Base-by-base conservation (phyloP, 495 filamentous ascomycete genomes). In the Neurospora sp. region DNA sequence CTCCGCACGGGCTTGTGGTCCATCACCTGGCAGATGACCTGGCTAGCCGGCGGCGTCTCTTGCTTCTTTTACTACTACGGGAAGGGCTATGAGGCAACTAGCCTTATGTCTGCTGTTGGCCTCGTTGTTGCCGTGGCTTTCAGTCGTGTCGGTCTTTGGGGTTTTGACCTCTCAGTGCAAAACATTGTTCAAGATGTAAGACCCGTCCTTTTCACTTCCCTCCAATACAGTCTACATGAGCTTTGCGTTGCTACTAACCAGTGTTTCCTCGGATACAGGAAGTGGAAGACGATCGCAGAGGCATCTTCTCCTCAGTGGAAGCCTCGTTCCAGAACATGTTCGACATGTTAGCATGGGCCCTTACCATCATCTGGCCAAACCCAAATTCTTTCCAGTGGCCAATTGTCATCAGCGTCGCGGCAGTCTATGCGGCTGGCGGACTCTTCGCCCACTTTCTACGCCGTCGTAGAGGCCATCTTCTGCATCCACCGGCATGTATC, bases 81-180 rank as follows among this genome's bases (percentile, higher is more conserved):
- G 6, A 74, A 39, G 20, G 70, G 71, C 10, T 7, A 3, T 41
- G 68, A 71, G 8, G 68, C 44, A 12, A 70, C 74, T 40, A 61
- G 37, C 69, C 7, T 77, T 27, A 31, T 84, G 1, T 82, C 87
- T 2, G 86, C 85, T 0, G 77, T 74, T 0, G 83, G 82, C 10
- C 79, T 92, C 16, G 84, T 87, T 3, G 79, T 76, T 4, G 88
- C 86, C 0, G 85, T 88, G 0, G 84, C 85, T 0, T 39, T 90
- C 12, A 92, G 90, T 70, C 83, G 91, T 0, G 42, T 91, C 7
- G 91, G 91, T 0, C 82, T 93, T 0, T 89, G 91, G 86, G 88
- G 90, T 0, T 92, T 89, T 72, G 91, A 93, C 76, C 80, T 93
- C 2, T 88, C 84, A 38, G 87, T 83, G 9, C 91, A 93, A 75